A percentile compares a stretch with the other conserved stretches of the same genome.
Evolutionary conservation across 129 eudicot species (phyloP).

Genomic region (Flaveria ramosissima): DNA sequence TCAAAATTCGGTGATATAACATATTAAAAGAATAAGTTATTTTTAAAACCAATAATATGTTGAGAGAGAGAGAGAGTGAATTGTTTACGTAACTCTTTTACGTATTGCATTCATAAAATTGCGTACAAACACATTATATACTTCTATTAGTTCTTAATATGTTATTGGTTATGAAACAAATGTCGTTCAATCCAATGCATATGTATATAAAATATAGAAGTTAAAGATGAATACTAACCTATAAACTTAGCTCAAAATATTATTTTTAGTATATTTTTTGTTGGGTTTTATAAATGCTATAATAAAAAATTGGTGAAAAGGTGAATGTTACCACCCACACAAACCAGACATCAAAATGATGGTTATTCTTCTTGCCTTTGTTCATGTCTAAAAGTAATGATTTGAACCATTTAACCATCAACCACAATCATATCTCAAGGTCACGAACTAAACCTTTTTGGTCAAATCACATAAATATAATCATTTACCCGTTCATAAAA

Average conservation of each 20-base stretch:
- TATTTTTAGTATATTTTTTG: neutral
- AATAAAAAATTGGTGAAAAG: conserved; percentile 18
- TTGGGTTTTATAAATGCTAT: neutral
- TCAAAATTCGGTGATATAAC: too few species aligned
- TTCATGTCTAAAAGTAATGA: conserved; percentile 20
- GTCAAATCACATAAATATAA: neutral
- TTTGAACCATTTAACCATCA: conserved; percentile 25
- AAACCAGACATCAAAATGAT: conserved; percentile 31
- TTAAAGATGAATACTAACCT: neutral
- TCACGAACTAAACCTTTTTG: conserved; percentile 11
- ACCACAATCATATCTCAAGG: conserved; percentile 28
- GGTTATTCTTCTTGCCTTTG: conserved; percentile 22
- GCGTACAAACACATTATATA: too few species aligned
- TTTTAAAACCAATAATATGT: too few species aligned
- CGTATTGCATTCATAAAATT: too few species aligned
- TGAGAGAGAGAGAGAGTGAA: too few species aligned
- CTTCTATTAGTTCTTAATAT: too few species aligned
- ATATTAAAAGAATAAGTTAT: too few species aligned
- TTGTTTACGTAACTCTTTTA: too few species aligned
- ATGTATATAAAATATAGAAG: neutral
- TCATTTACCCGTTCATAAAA: neutral
- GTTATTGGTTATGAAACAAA: too few species aligned
- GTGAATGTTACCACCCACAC: conserved; percentile 21
- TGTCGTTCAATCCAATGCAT: too few species aligned
- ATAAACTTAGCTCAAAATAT: neutral